Evolutionary conservation across 225 moss, liverwort and hornwort species (phyloP).

Genomic region (Ulota crispa): DNA sequence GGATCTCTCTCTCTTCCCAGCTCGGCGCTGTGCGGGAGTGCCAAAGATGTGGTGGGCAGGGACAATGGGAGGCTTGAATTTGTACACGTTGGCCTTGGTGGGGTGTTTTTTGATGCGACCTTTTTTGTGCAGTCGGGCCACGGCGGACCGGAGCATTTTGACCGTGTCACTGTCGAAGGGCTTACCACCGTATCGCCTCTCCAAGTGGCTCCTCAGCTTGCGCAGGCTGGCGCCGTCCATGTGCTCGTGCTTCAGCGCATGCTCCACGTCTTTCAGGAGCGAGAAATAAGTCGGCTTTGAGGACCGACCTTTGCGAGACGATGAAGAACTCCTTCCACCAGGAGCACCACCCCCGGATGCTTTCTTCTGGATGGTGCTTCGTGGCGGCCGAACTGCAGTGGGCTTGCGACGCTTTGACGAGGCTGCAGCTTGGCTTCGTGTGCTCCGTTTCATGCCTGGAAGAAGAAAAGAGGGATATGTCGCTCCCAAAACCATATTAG

Average conservation of each 20-base stretch:
- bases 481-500: no score
- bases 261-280: constrained; percentile 45
- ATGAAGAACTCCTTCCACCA: neutral
- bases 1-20: constrained; percentile 19
- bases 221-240: constrained; percentile 42
- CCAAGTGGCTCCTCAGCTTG: constrained; percentile 42
- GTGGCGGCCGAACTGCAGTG: constrained; percentile 19
- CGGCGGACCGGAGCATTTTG: constrained; percentile 39
- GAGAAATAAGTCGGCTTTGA: constrained; percentile 43
- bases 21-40: constrained; percentile 30
- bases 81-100: constrained; percentile 22
- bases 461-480: neutral
- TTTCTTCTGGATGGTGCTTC: constrained; percentile 27
- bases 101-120: constrained; percentile 41
- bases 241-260: constrained; percentile 47
- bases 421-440: constrained; percentile 15
- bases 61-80: constrained; percentile 17
- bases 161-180: constrained; percentile 30
- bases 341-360: neutral
- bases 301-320: constrained; percentile 7
- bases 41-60: constrained; percentile 42
- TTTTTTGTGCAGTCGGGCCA: constrained; percentile 45
- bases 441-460: constrained; percentile 31
- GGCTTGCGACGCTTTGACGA: constrained; percentile 25
- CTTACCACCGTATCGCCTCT: constrained; percentile 33